Evolutionary conservation across 2,329 filamentous ascomycete species (phyloP).

Genomic region (Hymenoscyphus infarciens): DNA sequence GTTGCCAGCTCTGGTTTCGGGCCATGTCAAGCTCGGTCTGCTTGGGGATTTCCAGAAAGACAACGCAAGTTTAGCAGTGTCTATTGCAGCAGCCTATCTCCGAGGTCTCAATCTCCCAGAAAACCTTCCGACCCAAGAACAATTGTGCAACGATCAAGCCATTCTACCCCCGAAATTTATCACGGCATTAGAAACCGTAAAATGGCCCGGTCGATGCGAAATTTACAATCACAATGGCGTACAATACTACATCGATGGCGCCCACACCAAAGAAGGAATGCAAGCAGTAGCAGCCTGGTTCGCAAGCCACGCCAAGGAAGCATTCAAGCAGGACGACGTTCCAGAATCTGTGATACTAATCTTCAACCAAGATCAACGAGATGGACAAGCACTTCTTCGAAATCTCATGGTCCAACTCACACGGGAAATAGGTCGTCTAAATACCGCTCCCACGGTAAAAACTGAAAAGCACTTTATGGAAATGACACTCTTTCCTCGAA

Average conservation of each 20-base stretch:
- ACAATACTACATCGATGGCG: constrained; percentile 88
- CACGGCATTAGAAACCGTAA: constrained; percentile 68
- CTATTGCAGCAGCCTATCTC: constrained; percentile 51
- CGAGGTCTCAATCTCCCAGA: constrained; percentile 36
- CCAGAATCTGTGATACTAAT: constrained; percentile 52
- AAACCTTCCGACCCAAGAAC: constrained; percentile 3
- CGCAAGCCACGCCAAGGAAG: constrained; percentile 40
- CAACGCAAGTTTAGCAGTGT: constrained; percentile 56
- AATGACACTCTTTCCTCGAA: not conserved
- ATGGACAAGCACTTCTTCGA: constrained; percentile 58
- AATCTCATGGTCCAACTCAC: not conserved
- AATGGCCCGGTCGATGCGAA: constrained; percentile 76
- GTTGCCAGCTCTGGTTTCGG: constrained; percentile 41
- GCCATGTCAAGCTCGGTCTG: constrained; percentile 43
- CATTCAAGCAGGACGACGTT: not conserved
- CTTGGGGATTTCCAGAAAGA: constrained; percentile 53
- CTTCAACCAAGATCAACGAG: constrained; percentile 90
- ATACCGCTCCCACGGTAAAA: not conserved
- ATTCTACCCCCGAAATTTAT: constrained; percentile 60
- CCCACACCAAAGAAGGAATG: constrained; percentile 88
- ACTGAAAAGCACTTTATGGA: not conserved
- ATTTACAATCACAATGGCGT: constrained; percentile 53
- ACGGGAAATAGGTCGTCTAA: not conserved
- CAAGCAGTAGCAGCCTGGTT: constrained; percentile 81
- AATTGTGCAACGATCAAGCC: not conserved